These are phyloP conservation scores for Tolypocladium sp. DNA, from an alignment of 2,329 filamentous ascomycete genomes.

Conservation along the genomic window DNA sequence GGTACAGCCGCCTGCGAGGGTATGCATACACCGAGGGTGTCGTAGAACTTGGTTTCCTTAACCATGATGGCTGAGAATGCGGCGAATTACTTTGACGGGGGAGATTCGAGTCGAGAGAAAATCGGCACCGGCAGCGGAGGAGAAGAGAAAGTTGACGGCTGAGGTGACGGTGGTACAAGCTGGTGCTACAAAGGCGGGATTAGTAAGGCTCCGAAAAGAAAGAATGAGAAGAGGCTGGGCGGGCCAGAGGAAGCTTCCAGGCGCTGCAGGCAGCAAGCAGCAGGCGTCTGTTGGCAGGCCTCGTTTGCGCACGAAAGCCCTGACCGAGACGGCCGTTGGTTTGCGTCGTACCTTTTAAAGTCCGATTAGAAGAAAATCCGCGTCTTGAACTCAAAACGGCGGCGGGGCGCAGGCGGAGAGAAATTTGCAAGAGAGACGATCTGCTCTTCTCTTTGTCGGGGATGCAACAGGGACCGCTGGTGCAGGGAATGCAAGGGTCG, in stretches of 20 bases:
- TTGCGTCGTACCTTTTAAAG: slow-evolving; percentile 1
- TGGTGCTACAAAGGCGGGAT: neutral
- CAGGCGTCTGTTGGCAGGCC: neutral
- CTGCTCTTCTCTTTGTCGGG: neutral
- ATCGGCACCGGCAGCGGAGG: slow-evolving; percentile 3
- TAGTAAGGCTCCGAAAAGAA: neutral
- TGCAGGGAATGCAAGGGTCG: neutral
- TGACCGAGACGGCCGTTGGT: neutral
- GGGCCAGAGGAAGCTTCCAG: slow-evolving; percentile 3
- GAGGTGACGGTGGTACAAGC: neutral
- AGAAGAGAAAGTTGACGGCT: neutral
- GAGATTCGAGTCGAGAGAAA: slow-evolving; percentile 3
- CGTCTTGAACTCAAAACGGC: neutral
- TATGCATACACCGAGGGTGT: slow-evolving; percentile 61
- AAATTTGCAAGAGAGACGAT: slow-evolving; percentile 1
- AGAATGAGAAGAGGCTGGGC: neutral
- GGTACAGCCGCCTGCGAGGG: neutral
- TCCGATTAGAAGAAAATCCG: neutral
- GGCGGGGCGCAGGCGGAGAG: slow-evolving; percentile 1
- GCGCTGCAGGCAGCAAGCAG: neutral
- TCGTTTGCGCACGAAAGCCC: neutral
- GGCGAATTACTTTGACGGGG: slow-evolving; percentile 2
- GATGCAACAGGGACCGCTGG: neutral
- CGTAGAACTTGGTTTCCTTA: slow-evolving; percentile 73
- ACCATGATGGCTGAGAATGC: slow-evolving; percentile 48